Conservation (phyloP, 306 rosid genomes). For the Dryas alaskensis region DNA sequence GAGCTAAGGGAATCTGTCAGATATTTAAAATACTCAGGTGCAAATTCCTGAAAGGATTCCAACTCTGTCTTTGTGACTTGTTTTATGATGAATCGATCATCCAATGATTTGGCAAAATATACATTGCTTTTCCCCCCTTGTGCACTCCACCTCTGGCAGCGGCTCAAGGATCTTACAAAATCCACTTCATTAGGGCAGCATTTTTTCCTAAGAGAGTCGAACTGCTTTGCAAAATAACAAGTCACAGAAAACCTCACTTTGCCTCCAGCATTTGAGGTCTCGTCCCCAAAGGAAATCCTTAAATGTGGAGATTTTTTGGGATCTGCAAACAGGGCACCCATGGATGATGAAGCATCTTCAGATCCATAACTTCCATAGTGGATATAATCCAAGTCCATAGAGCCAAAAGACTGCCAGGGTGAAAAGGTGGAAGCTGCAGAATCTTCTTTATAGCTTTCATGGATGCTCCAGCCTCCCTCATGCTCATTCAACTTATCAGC, state of each 20-base stretch:
- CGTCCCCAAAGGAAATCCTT: slow-evolving; percentile 73
- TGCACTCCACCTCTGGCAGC: slow-evolving; percentile 88
- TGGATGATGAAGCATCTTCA: slow-evolving; percentile 70
- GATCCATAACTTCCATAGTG: slow-evolving; percentile 68
- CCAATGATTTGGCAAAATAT: slow-evolving; percentile 91
- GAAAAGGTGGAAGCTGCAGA: slow-evolving; percentile 54
- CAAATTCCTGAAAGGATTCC: slow-evolving; percentile 89
- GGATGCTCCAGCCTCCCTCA: slow-evolving; percentile 44
- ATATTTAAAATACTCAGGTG: slow-evolving; percentile 81
- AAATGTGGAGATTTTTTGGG: slow-evolving; percentile 69
- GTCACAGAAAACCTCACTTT: slow-evolving; percentile 88
- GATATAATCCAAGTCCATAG: slow-evolving; percentile 70
- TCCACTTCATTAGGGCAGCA: slow-evolving; percentile 88
- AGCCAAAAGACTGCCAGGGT: slow-evolving; percentile 71
- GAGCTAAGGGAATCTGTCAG: slow-evolving; percentile 57
- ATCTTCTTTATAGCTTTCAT: slow-evolving; percentile 52
- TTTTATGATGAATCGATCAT: slow-evolving; percentile 86
- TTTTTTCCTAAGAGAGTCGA: slow-evolving; percentile 74
- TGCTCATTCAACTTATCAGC: slow-evolving; percentile 51
- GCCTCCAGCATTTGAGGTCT: slow-evolving; percentile 56
- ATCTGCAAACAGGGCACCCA: slow-evolving; percentile 59
- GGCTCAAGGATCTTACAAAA: slow-evolving; percentile 85
- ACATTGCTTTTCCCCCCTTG: slow-evolving; percentile 99
- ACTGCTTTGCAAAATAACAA: slow-evolving; percentile 86
- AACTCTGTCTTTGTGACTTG: slow-evolving; percentile 93